Evolutionary conservation across 2,329 filamentous ascomycete genomes (phyloP).

Genomic region (Stemphylium beticola): DNA sequence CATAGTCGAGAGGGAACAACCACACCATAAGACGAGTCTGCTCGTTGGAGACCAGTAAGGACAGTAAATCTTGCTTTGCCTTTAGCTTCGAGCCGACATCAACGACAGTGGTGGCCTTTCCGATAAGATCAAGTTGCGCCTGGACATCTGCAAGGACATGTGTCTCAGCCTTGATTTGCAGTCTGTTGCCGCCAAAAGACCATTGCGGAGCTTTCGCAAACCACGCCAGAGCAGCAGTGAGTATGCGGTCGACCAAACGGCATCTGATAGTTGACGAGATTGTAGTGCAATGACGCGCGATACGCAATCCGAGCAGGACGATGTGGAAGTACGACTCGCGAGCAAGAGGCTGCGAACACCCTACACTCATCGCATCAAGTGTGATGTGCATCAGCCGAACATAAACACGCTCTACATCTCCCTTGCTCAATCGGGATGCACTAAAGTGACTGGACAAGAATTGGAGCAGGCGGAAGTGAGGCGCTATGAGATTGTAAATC

Average conservation of each 20-base stretch:
- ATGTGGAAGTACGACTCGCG: conserved; percentile 92
- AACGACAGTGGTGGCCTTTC: conserved; percentile 60
- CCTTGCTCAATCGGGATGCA: conserved; percentile 83
- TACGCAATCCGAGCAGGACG: conserved; percentile 78
- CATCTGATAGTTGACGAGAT: conserved; percentile 71
- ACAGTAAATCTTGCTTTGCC: conserved; percentile 82
- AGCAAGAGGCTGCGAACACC: conserved; percentile 81
- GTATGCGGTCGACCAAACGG: conserved; percentile 84
- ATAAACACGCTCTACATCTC: conserved; percentile 82
- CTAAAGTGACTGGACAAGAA: conserved; percentile 96
- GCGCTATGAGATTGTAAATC: conserved; percentile 82
- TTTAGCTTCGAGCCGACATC: conserved; percentile 68
- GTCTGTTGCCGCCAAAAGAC: conserved; percentile 92
- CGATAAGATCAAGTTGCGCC: conserved; percentile 67
- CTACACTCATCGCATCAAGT: conserved; percentile 68
- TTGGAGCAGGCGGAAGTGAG: conserved; percentile 83
- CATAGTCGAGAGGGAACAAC: conserved; percentile 79
- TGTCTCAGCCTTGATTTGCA: conserved; percentile 93
- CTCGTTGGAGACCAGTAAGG: conserved; percentile 82
- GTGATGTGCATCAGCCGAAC: conserved; percentile 80
- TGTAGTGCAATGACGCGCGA: conserved; percentile 73
- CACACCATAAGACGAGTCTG: conserved; percentile 84
- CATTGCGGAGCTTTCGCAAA: conserved; percentile 83
- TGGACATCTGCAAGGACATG: conserved; percentile 80
- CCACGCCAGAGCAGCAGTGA: conserved; percentile 88